Evolutionary conservation across 176 grass and related monocot genomes (phyloP).

Genomic region (Elymus sibiricus): DNA sequence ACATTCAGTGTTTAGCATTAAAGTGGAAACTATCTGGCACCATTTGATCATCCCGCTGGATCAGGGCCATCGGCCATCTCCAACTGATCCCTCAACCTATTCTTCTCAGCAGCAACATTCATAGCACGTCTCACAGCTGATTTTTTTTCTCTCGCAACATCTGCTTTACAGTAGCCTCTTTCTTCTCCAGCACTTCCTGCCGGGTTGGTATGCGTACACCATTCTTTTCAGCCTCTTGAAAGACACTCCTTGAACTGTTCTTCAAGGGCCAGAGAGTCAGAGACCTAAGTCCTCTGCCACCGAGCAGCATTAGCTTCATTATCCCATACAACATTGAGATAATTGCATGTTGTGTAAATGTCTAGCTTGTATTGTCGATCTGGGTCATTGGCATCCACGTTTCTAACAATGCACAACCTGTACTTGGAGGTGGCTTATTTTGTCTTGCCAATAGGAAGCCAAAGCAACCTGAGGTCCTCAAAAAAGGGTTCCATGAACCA

Average conservation of each 20-base stretch:
- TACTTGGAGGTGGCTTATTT: constrained; percentile 59
- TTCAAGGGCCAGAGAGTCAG: constrained; percentile 52
- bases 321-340: constrained; percentile 76
- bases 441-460: constrained; percentile 75
- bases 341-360: constrained; percentile 66
- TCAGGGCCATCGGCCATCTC: constrained; percentile 43
- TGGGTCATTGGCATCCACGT: constrained; percentile 74
- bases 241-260: constrained; percentile 89
- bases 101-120: constrained; percentile 95
- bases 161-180: constrained; percentile 63
- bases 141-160: constrained; percentile 76
- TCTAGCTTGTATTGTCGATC: constrained; percentile 70
- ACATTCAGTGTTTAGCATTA: too few species aligned
- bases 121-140: constrained; percentile 59
- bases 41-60: constrained; percentile 34
- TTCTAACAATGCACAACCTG: constrained; percentile 79
- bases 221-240: constrained; percentile 61
- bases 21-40: too few species aligned
- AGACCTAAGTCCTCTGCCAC: constrained; percentile 86
- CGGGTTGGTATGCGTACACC: constrained; percentile 58
- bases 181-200: constrained; percentile 92
- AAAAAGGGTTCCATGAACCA: constrained; percentile 99
- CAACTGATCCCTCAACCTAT: constrained; percentile 69
- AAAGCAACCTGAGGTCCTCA: constrained; percentile 79
- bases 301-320: constrained; percentile 59